Base-by-base conservation (phyloP, 1,284 basidiomycete species). In the Amylostereum chailletii region DNA sequence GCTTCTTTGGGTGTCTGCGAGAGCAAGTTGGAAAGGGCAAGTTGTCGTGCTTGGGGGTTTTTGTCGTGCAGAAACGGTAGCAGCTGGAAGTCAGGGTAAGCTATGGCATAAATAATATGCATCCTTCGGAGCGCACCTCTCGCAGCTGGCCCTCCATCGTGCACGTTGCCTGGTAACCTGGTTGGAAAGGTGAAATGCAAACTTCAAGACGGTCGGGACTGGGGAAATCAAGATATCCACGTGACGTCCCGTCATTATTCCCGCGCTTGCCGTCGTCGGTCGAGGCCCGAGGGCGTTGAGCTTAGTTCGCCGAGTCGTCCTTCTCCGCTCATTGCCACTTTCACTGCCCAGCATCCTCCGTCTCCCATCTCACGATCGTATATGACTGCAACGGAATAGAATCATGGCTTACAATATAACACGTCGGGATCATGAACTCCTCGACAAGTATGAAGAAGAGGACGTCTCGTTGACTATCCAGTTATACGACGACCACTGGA, bases 1-100 rank as follows among this genome's bases (percentile, higher is more conserved):
- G 87, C 77, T 46, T 76, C 82, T 55, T 82, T 78, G 3, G 82
- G 72, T 27, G 92, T 94, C 56, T 93, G 87, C 0, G 83, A 77
- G 10, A 95, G 68, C 11, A 96, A 75, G 69, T 92, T 90, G 47
- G 83, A 76, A 8, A 98, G 75, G 0, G 94, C 90, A 46, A 95
- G 77, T 62, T 91, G 86, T 40, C 94, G 79, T 29, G 88, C 94
- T 62, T 91, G 82, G 0, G 89, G 90, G 60, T 94, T 96, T 51
- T 76, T 78, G 59, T 94, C 91, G 58, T 86, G 83, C 43, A 97
- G 69, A 62, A 97, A 97, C 34, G 82, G 81, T 32, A 94, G 70
- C 29, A 97, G 79, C 82, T 96, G 55, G n/a, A 3, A 43, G 19
- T 19, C n/a, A 27, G 36, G 4, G 19, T 19, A 19, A 19, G 19